phyloP scores from a whole-genome alignment of 768 basidiomycete genomes.

The Serendipita sp. region DNA sequence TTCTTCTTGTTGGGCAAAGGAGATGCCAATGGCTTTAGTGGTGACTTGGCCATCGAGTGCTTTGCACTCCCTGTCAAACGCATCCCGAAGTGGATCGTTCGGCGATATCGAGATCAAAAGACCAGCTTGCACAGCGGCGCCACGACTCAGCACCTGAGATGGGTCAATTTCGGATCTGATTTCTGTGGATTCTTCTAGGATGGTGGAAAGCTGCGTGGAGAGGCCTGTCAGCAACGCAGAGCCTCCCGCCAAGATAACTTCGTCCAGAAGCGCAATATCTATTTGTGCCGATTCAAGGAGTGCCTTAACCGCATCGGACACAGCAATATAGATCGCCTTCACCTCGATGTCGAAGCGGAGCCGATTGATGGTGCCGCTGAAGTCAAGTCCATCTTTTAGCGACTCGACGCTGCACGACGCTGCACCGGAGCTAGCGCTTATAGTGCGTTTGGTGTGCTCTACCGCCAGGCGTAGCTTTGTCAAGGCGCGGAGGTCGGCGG shows the following conservation, averaged over 20 bases:
- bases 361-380: slow-evolving; percentile 51
- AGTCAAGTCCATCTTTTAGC: slow-evolving; percentile 85
- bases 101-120: slow-evolving; percentile 33
- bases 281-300: slow-evolving; percentile 37
- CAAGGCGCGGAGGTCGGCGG: slow-evolving; percentile 65
- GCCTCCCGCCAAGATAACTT: slow-evolving; percentile 68
- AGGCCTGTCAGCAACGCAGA: slow-evolving; percentile 60
- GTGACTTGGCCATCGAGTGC: slow-evolving; percentile 37
- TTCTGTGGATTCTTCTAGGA: slow-evolving; percentile 39
- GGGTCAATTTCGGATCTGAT: slow-evolving; percentile 61
- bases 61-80: slow-evolving; percentile 29
- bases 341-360: slow-evolving; percentile 49
- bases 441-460: slow-evolving; percentile 86
- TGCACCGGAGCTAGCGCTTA: slow-evolving; percentile 72
- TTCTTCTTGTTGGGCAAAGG: slow-evolving; percentile 40
- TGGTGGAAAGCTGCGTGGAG: slow-evolving; percentile 34
- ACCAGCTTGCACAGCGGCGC: slow-evolving; percentile 61
- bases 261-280: slow-evolving; percentile 55
- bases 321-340: slow-evolving; percentile 40
- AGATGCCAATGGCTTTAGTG: slow-evolving; percentile 43
- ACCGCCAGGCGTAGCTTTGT: slow-evolving; percentile 87
- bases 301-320: slow-evolving; percentile 33
- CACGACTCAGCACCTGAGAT: slow-evolving; percentile 57
- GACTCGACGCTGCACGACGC: slow-evolving; percentile 88
- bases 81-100: slow-evolving; percentile 31